Evolutionary conservation across 306 rosid species (phyloP), one percentile per base, ranked within the genome.

Genomic region (Prunus mume): DNA sequence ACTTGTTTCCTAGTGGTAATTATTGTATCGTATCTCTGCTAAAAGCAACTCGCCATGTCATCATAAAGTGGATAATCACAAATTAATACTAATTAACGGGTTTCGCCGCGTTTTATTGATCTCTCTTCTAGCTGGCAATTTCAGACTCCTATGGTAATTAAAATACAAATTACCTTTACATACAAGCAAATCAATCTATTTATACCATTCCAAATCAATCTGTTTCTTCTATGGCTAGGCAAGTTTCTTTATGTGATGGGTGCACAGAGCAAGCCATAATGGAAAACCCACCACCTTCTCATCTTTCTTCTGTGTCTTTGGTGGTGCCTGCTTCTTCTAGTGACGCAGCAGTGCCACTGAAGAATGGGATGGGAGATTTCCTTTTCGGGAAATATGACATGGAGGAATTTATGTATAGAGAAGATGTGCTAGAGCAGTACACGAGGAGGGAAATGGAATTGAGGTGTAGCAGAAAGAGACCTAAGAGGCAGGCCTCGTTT

Each of bases 361-460:
- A 30, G 18, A 41, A 22, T 0, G 54, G 22, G 34, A 9, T 60
- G 61, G 83, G 73, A 46, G 84, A 84, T 64, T 6, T 75, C 4
- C 71, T 80, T 57, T 84, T 77, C 50, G 88, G 90, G 30, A 38
- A 14, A 34, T 75, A 82, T 12, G 88, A 90, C 24, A 46, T 74
- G 13, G 25, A 55, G 0, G 81, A 73, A 32, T 57, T 14, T 20
- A 47, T 47, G 55, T 77, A 74, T 50, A 83, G 68, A 43, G 83
- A 81, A 55, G 90, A 86, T 61, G 79, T 70, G 0, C 14, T 78
- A 9, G 86, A 86, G 60, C 12, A 79, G 61, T 11, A 54, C 68
- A 64, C 82, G 79, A 83, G 75, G 69, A 87, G 67, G 61, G 80
- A 70, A 19, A 27, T 17, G 10, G 71, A 9, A 56, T 56, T 64